phyloP scores from a whole-genome alignment of 2,329 filamentous ascomycete genomes.

The Dactylonectria estremocensis region DNA sequence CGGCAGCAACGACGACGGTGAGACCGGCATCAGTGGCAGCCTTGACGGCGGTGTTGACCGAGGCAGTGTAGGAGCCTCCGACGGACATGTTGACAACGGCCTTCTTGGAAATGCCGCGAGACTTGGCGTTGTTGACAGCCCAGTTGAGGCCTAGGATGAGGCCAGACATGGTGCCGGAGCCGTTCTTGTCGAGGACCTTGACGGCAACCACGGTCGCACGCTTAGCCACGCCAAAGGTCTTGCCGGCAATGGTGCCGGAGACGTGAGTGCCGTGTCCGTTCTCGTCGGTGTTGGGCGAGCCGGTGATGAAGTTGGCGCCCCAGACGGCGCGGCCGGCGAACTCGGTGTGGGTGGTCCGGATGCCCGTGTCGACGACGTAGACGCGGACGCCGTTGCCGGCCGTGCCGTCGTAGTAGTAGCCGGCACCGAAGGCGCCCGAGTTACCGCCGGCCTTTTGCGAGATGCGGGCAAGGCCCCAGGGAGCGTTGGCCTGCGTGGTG shows the following conservation, averaged over 20 bases:
- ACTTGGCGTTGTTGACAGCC: slow-evolving; percentile 51
- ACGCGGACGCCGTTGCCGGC: slow-evolving; percentile 48
- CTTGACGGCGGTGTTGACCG: slow-evolving; percentile 14
- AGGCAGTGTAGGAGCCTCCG: neutral
- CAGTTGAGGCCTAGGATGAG: slow-evolving; percentile 44
- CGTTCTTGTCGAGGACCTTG: slow-evolving; percentile 47
- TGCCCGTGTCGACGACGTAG: slow-evolving; percentile 63
- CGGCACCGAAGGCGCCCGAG: neutral
- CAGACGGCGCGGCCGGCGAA: slow-evolving; percentile 49
- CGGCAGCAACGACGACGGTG: slow-evolving; percentile 19
- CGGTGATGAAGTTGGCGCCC: slow-evolving; percentile 45
- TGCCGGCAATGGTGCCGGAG: slow-evolving; percentile 49
- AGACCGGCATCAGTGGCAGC: slow-evolving; percentile 20
- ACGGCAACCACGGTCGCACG: slow-evolving; percentile 45
- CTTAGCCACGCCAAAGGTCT: slow-evolving; percentile 53
- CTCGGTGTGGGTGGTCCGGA: slow-evolving; percentile 54
- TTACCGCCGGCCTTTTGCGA: slow-evolving; percentile 8
- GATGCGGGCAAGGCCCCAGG: slow-evolving; percentile 32
- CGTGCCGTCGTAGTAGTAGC: slow-evolving; percentile 45
- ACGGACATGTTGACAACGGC: slow-evolving; percentile 17
- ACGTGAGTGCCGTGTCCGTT: slow-evolving; percentile 52
- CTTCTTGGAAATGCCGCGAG: neutral
- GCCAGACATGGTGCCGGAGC: slow-evolving; percentile 13
- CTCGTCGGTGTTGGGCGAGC: slow-evolving; percentile 47
- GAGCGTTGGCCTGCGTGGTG: slow-evolving; percentile 6